A percentile compares a stretch with the other conserved stretches of the same genome.
Evolutionary conservation across 495 filamentous ascomycete species (phyloP).

Genomic region (Cercophora scortea): DNA sequence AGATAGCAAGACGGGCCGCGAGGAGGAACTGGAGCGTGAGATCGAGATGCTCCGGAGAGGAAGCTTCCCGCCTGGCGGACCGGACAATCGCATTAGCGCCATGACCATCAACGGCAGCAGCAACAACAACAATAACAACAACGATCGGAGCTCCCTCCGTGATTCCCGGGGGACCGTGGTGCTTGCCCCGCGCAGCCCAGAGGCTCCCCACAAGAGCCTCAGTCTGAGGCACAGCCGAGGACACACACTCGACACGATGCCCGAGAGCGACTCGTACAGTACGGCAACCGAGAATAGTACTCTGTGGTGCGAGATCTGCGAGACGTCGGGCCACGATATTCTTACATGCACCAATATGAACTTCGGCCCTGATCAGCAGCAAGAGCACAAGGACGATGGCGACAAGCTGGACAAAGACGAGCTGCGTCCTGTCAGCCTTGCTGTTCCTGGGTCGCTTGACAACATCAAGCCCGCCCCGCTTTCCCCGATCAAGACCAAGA

Average conservation of each 20-base stretch:
- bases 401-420: constrained; percentile 33
- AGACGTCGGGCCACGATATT: constrained; percentile 89
- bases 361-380: constrained; percentile 37
- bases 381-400: constrained; percentile 4
- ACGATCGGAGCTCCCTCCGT: constrained; percentile 43
- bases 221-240: constrained; percentile 33
- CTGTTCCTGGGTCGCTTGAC: constrained; percentile 24
- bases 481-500: constrained; percentile 38
- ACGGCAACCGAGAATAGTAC: constrained; percentile 63
- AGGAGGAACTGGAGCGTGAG: constrained; percentile 87
- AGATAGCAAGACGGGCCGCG: constrained; percentile 63
- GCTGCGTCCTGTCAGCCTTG: constrained; percentile 33
- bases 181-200: constrained; percentile 35
- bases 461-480: constrained; percentile 43
- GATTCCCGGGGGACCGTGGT: constrained; percentile 54
- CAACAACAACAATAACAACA: constrained; percentile 42
- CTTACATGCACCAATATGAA: constrained; percentile 89
- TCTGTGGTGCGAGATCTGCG: constrained; percentile 94
- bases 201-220: constrained; percentile 20
- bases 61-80: constrained; percentile 16
- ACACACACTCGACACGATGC: constrained; percentile 49
- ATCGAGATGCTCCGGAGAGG: constrained; percentile 56
- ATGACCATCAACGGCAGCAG: constrained; percentile 42
- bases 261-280: constrained; percentile 65
- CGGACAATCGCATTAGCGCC: constrained; percentile 37